Conservation (phyloP, 495 filamentous ascomycete genomes). For the Podospora appendiculata region DNA sequence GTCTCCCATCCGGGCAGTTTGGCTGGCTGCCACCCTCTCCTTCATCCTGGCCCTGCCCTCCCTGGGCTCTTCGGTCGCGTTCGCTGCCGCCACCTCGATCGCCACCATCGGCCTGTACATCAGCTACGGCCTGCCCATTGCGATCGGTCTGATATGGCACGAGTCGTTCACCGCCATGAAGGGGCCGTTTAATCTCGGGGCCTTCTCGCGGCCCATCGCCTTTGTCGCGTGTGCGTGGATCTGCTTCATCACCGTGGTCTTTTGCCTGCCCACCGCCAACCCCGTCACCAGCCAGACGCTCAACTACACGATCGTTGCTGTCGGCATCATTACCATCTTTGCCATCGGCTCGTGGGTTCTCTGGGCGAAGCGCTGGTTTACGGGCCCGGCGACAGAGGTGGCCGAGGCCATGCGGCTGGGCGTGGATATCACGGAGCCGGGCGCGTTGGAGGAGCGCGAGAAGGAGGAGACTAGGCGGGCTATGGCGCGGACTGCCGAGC, state of each 20-base stretch:
- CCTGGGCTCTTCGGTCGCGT: conserved; percentile 53
- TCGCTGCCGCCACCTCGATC: conserved; percentile 54
- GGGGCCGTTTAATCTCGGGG: conserved; percentile 52
- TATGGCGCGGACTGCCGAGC: background rate
- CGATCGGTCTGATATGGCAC: conserved; percentile 46
- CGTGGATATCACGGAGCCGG: conserved; percentile 39
- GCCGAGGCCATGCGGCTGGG: conserved; percentile 40
- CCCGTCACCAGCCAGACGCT: conserved; percentile 50
- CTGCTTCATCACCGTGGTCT: conserved; percentile 52
- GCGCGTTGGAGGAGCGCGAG: conserved; percentile 35
- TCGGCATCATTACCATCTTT: conserved; percentile 48
- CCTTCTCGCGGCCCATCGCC: conserved; percentile 45
- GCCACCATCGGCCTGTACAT: conserved; percentile 65
- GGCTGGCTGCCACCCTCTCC: conserved; percentile 51
- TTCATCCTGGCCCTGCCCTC: conserved; percentile 55
- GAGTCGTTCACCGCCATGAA: conserved; percentile 32
- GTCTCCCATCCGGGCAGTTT: conserved; percentile 50
- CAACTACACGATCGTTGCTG: conserved; percentile 57
- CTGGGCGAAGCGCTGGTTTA: conserved; percentile 51
- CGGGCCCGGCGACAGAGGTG: conserved; percentile 47
- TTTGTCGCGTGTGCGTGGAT: conserved; percentile 46
- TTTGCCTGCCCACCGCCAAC: conserved; percentile 54
- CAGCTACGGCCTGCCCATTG: conserved; percentile 57
- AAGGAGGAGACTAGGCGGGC: conserved; percentile 12
- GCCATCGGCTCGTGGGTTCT: conserved; percentile 22